A percentile compares a stretch with the other conserved stretches of the same genome.
phyloP scores from a whole-genome alignment of 495 filamentous ascomycete species.

The Pyrenopolyporus hunteri region DNA sequence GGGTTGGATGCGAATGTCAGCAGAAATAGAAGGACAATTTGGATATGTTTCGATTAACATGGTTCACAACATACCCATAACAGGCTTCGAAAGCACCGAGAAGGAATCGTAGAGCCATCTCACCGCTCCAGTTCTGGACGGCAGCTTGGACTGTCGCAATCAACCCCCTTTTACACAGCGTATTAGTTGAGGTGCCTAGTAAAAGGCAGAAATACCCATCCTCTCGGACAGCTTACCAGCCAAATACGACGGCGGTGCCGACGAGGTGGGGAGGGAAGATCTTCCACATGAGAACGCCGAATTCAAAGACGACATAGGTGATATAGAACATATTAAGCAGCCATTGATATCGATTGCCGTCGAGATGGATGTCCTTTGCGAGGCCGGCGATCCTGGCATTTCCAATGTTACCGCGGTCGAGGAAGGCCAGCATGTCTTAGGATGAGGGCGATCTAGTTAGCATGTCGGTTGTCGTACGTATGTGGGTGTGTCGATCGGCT shows the following conservation, averaged over 20 bases:
- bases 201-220: background rate
- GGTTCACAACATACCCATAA: constrained; percentile 50
- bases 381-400: constrained; percentile 52
- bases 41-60: background rate
- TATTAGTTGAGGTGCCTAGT: background rate
- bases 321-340: constrained; percentile 76
- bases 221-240: constrained; percentile 28
- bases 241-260: constrained; percentile 42
- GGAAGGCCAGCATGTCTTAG: constrained; percentile 42
- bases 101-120: constrained; percentile 69
- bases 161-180: constrained; percentile 50
- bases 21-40: no score
- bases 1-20: constrained; percentile 3
- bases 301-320: constrained; percentile 64
- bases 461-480: background rate
- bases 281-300: constrained; percentile 71
- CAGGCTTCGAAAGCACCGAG: constrained; percentile 69
- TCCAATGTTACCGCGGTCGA: constrained; percentile 52
- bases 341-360: constrained; percentile 54
- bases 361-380: constrained; percentile 41
- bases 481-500: no score
- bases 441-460: constrained; percentile 20
- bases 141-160: constrained; percentile 63
- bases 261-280: constrained; percentile 55
- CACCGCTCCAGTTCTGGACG: constrained; percentile 59